Evolutionary conservation across 2,329 filamentous ascomycete species (phyloP), one percentile per base, ranked within the genome.

Genomic region (Beauveria rudraprayagi): DNA sequence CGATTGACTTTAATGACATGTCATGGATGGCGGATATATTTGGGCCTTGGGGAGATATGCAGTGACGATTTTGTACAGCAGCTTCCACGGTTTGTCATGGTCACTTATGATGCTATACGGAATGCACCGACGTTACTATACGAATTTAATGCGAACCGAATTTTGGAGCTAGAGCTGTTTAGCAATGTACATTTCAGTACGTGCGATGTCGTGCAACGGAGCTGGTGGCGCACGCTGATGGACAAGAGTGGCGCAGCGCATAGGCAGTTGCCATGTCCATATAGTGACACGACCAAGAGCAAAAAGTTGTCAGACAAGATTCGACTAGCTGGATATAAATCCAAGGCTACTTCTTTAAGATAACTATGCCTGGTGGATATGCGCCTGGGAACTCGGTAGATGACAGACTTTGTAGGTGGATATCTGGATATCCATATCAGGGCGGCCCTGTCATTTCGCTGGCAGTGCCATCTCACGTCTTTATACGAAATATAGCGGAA

Each of bases 21-120:
- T 65, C 68, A 19, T 75, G 73, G 73, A 75, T 75, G 71, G 68
- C 70, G 17, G 73, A 75, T 46, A 68, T 73, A 5, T 74, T 75
- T 65, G 71, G 71, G 1, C 70, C 73, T 5, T 75, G 72, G 73
- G 72, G 72, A 70, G 72, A 74, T 19, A 70, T 71, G 46, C 73
- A 62, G 65, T 61, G 22, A 52, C 53, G 24, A 61, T 46, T 30
- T 19, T 56, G 34, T 37, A 52, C 37, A 52, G 26, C 44, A 28
- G 30, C 22, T 28, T 16, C 7, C 22, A 19, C 34, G 41, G 10
- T 44, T 16, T 57, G 14, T 17, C 26, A 44, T 24, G 37, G 11
- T 37, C 34, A 52, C 24, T 59, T 43, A 51, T n/a, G n/a, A 52
- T 51, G 16, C 34, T 37, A 16, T 37, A 16, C 34, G 34, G 2